Evolutionary conservation across 805 yeast species (phyloP).

Genomic region (Ogataea dorogensis): DNA sequence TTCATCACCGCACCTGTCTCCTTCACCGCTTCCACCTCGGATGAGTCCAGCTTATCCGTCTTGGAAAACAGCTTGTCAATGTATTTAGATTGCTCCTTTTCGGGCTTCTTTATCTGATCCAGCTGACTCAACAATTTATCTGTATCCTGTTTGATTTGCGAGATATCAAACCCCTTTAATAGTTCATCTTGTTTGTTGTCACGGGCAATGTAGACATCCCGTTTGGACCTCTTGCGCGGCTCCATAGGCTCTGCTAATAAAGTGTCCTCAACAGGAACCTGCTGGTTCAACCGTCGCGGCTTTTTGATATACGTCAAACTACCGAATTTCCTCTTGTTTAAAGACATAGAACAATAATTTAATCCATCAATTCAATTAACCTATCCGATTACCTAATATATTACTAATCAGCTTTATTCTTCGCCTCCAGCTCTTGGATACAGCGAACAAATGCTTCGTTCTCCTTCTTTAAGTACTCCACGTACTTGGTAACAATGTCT

Average conservation of each 20-base stretch:
- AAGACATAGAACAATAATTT: constrained; percentile 4
- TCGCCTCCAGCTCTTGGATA: constrained; percentile 15
- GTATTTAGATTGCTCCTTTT: constrained; percentile 18
- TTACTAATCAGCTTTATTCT: too few species aligned
- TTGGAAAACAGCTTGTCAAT: constrained; percentile 20
- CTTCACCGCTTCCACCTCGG: constrained; percentile 10
- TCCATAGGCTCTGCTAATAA: constrained; percentile 3
- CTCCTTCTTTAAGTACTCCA: constrained; percentile 50
- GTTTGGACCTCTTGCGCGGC: constrained; percentile 2
- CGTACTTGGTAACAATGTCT: constrained; percentile 66
- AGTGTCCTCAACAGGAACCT: constrained; percentile 14
- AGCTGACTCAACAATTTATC: constrained; percentile 32
- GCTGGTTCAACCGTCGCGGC: constrained; percentile 15
- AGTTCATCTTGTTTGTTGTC: constrained; percentile 25
- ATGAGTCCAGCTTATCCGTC: constrained; percentile 14
- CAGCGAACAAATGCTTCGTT: constrained; percentile 34
- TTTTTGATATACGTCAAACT: constrained; percentile 14
- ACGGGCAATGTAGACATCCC: constrained; percentile 9
- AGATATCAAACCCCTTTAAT: constrained; percentile 27
- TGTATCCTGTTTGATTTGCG: constrained; percentile 30
- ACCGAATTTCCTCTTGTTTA: constrained; percentile 10
- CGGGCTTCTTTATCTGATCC: constrained; percentile 35
- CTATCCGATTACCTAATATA: too few species aligned
- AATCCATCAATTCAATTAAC: too few species aligned
- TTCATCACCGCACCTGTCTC: constrained; percentile 3